These are phyloP conservation scores for Jackrogersella minutella DNA, from an alignment of 495 filamentous ascomycete species.

Conservation along the genomic window DNA sequence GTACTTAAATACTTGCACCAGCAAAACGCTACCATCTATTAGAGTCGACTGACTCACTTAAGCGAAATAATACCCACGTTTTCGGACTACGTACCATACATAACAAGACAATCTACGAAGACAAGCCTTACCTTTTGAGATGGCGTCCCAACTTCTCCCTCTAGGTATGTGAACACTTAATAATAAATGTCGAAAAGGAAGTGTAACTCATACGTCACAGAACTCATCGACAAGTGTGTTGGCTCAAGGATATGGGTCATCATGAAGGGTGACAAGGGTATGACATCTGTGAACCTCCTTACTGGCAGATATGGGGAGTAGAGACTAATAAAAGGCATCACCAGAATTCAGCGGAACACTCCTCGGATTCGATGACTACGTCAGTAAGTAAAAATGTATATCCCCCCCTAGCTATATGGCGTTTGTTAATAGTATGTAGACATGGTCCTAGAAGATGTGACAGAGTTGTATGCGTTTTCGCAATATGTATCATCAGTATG, in stretches of 20 bases:
- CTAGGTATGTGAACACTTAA: conserved; percentile 61
- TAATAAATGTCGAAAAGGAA: neutral
- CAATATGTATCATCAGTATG: neutral
- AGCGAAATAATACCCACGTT: no score
- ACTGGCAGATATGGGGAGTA: neutral
- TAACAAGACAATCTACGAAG: neutral
- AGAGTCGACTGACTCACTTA: no score
- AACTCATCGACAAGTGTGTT: conserved; percentile 98
- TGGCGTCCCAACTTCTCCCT: conserved; percentile 84
- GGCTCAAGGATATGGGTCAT: conserved; percentile 98
- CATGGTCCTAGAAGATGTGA: conserved; percentile 98
- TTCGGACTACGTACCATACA: neutral
- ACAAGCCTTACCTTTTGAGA: conserved; percentile 42
- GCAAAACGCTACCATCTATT: no score
- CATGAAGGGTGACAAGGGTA: conserved; percentile 99
- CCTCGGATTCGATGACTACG: conserved; percentile 97
- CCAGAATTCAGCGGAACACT: conserved; percentile 93
- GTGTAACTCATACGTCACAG: conserved; percentile 56
- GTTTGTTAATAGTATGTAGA: conserved; percentile 60
- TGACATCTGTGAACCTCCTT: neutral
- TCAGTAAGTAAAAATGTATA: conserved; percentile 75
- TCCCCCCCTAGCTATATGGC: neutral
- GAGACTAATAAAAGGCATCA: conserved; percentile 20
- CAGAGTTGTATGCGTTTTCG: conserved; percentile 92
- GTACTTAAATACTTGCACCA: no score